Evolutionary conservation across 441 rosid species (phyloP).

Genomic region (Metrosideros polymorpha): DNA sequence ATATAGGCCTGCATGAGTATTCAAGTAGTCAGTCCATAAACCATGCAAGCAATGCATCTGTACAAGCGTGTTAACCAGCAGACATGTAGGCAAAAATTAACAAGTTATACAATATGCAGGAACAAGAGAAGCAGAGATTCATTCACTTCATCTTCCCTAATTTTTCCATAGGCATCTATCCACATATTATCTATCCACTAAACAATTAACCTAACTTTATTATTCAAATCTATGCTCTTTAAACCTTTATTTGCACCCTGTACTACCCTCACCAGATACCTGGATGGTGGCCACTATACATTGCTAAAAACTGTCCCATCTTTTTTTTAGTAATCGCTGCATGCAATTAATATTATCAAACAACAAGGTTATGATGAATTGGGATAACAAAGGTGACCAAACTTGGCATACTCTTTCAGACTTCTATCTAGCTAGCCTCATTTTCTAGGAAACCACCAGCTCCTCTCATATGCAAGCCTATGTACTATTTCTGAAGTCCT

Average conservation of each 20-base stretch:
- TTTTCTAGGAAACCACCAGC: neutral
- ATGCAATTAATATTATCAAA: neutral
- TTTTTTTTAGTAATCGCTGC: neutral
- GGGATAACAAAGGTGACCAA: neutral
- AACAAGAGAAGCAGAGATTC: neutral
- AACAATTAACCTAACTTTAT: neutral
- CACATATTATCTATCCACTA: neutral
- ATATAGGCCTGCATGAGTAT: constrained; percentile 69
- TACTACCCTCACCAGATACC: neutral
- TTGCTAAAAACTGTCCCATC: neutral
- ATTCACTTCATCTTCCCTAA: neutral
- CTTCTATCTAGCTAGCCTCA: neutral
- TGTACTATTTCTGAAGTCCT: neutral
- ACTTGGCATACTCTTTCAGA: neutral
- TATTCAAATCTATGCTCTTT: neutral
- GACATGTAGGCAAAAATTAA: neutral
- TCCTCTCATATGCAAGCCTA: neutral
- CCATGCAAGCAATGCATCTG: neutral
- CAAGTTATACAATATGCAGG: neutral
- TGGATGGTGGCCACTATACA: neutral
- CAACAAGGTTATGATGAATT: neutral
- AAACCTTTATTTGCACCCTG: neutral
- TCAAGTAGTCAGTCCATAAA: neutral
- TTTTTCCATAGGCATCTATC: neutral
- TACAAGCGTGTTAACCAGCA: neutral